phyloP scores from a whole-genome alignment of 2,329 filamentous ascomycete genomes.

The Fusarium sp. region DNA sequence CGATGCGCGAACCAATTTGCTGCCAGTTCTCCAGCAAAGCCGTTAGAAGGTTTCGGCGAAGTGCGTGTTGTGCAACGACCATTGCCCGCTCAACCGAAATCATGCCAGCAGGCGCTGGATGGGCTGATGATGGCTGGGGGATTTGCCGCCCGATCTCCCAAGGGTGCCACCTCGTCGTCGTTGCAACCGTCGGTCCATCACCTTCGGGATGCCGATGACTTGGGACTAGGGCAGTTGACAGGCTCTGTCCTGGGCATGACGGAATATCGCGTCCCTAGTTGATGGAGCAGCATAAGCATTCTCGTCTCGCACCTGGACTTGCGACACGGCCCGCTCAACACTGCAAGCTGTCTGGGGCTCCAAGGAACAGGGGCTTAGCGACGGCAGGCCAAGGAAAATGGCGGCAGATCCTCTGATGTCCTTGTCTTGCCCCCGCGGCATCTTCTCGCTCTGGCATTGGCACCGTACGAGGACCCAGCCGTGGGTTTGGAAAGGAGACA shows the following conservation, averaged over 20 bases:
- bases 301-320: constrained; percentile 11
- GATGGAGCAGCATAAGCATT: constrained; percentile 15
- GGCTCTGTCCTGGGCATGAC: neutral
- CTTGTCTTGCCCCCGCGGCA: constrained; percentile 6
- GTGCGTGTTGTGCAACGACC: constrained; percentile 4
- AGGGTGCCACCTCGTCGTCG: neutral
- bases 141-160: constrained; percentile 13
- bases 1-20: neutral
- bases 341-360: constrained; percentile 21
- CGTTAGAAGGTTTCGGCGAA: constrained; percentile 8
- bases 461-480: neutral
- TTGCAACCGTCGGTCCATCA: neutral
- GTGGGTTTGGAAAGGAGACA: neutral
- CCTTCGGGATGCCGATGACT: neutral
- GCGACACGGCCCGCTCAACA: constrained; percentile 16
- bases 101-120: constrained; percentile 16
- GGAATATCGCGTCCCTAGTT: neutral
- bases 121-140: constrained; percentile 15
- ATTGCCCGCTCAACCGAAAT: constrained; percentile 18
- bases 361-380: constrained; percentile 18
- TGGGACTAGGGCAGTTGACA: constrained; percentile 1
- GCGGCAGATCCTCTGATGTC: constrained; percentile 17
- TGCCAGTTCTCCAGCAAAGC: constrained; percentile 1
- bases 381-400: constrained; percentile 9
- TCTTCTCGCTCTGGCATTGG: neutral